These are phyloP conservation scores for Colletotrichum lentis DNA, from an alignment of 2,329 filamentous ascomycete genomes.

Conservation along the genomic window DNA sequence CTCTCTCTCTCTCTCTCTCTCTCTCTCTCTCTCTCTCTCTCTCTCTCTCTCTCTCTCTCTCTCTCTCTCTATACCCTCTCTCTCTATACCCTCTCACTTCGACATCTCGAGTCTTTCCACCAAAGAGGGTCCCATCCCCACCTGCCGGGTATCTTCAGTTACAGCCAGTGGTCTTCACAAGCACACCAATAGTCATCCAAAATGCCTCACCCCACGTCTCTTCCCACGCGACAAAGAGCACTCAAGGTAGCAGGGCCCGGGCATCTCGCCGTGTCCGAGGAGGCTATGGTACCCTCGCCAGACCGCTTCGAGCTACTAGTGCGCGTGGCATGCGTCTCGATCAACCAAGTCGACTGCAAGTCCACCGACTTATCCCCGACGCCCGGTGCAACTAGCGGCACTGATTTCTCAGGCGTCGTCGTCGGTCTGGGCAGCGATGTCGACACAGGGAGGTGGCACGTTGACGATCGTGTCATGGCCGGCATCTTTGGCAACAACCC, in stretches of 20 bases:
- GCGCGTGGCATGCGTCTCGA: constrained; percentile 26
- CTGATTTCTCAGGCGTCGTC: constrained; percentile 39
- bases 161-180: too few relatives aligned
- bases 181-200: too few relatives aligned
- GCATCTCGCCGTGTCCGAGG: not conserved
- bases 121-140: too few relatives aligned
- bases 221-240: not conserved
- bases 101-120: too few relatives aligned
- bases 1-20: too few relatives aligned
- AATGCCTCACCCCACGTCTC: not conserved
- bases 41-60: too few relatives aligned
- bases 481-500: constrained; percentile 33
- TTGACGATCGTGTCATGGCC: constrained; percentile 29
- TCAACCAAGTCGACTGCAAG: constrained; percentile 40
- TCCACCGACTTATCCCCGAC: constrained; percentile 39
- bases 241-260: not conserved
- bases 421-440: not conserved
- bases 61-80: too few relatives aligned
- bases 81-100: too few relatives aligned
- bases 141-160: too few relatives aligned
- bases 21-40: too few relatives aligned
- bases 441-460: not conserved
- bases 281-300: not conserved
- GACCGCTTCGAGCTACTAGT: not conserved
- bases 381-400: constrained; percentile 38